phyloP scores from a whole-genome alignment of 108 stramenopile species.

The Fistulifera pelliculosa region DNA sequence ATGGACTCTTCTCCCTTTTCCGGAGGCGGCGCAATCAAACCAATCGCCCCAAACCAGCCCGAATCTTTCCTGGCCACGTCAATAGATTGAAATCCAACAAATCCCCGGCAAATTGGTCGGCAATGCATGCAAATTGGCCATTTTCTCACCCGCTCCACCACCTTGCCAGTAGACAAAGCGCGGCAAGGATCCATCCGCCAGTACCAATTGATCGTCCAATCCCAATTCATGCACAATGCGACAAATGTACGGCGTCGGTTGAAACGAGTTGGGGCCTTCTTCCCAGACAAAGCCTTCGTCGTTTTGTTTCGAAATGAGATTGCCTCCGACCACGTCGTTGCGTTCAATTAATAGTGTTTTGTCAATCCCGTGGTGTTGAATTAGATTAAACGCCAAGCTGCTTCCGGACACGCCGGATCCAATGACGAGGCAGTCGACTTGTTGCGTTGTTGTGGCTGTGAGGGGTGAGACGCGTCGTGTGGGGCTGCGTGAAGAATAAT shows the following conservation, averaged over 20 bases:
- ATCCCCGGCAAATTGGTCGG: constrained; percentile 78
- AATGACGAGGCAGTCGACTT: constrained; percentile 79
- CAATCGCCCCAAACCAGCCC: constrained; percentile 92
- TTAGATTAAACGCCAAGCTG: constrained; percentile 82
- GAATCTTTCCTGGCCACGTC: constrained; percentile 90
- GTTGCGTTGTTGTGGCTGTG: not conserved
- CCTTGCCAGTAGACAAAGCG: constrained; percentile 83
- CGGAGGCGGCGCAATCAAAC: constrained; percentile 61
- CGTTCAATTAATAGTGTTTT: constrained; percentile 77
- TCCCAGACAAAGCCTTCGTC: constrained; percentile 91
- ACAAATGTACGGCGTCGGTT: constrained; percentile 81
- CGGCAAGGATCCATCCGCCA: constrained; percentile 79
- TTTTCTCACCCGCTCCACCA: constrained; percentile 12
- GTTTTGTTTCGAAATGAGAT: constrained; percentile 71
- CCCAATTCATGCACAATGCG: constrained; percentile 86
- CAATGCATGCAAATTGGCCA: constrained; percentile 80
- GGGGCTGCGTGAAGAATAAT: not conserved
- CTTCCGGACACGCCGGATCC: constrained; percentile 90
- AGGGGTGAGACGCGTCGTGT: not conserved
- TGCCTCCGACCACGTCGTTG: constrained; percentile 84
- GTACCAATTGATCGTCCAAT: constrained; percentile 82
- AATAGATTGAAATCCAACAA: constrained; percentile 37
- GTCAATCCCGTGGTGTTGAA: constrained; percentile 28
- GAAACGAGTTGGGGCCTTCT: constrained; percentile 93
- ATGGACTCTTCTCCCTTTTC: constrained; percentile 85